phyloP scores from a whole-genome alignment of 805 yeast genomes.

The Zygoascus biomembranicola region DNA sequence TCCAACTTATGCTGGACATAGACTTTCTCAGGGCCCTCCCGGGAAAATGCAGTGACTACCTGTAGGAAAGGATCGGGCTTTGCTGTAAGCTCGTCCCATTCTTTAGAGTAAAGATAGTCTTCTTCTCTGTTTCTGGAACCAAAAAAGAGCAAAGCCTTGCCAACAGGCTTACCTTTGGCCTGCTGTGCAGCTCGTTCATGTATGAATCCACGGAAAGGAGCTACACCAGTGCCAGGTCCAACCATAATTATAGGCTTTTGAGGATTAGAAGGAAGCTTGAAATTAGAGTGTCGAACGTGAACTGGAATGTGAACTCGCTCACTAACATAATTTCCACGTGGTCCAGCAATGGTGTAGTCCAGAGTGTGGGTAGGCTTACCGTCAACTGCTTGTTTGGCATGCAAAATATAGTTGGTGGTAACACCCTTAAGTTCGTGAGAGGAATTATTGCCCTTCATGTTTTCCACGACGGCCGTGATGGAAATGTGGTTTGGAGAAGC shows the following conservation, averaged over 20 bases:
- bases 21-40: slow-evolving; percentile 56
- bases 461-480: slow-evolving; percentile 89
- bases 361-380: slow-evolving; percentile 23
- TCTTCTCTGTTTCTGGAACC: slow-evolving; percentile 78
- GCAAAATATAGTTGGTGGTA: slow-evolving; percentile 76
- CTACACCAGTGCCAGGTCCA: slow-evolving; percentile 99
- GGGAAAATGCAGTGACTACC: slow-evolving; percentile 77
- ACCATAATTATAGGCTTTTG: slow-evolving; percentile 78
- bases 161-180: slow-evolving; percentile 47
- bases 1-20: slow-evolving; percentile 78
- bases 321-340: slow-evolving; percentile 47
- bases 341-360: slow-evolving; percentile 72
- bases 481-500: slow-evolving; percentile 69
- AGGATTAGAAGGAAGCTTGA: slow-evolving; percentile 84
- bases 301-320: slow-evolving; percentile 59
- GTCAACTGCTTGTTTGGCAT: slow-evolving; percentile 56
- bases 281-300: slow-evolving; percentile 90
- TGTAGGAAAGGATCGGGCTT: slow-evolving; percentile 27
- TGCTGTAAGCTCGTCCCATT: slow-evolving; percentile 46
- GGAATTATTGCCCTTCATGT: slow-evolving; percentile 30
- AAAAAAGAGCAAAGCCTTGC: slow-evolving; percentile 69
- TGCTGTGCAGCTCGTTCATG: slow-evolving; percentile 69
- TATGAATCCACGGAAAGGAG: slow-evolving; percentile 93
- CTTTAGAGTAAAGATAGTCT: slow-evolving; percentile 81
- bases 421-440: slow-evolving; percentile 65